Evolutionary conservation across 2,329 filamentous ascomycete species (phyloP).

Genomic region (Aotearoamyces nothofagi): DNA sequence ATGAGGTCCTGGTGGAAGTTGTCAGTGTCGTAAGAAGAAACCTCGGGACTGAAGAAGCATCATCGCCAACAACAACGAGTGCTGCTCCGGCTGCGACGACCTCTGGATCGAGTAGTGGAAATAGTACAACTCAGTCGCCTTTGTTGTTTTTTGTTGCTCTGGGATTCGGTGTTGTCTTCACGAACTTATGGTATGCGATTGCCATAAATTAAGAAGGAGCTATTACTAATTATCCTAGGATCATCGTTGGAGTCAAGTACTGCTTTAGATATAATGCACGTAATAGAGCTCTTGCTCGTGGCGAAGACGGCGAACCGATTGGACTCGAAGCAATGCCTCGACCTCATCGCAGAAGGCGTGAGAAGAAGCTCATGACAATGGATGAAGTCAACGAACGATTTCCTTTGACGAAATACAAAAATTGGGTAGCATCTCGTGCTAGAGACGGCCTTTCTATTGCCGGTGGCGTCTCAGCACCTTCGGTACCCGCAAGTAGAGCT

Average conservation of each 20-base stretch:
- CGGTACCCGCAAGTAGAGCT: conserved; percentile 55
- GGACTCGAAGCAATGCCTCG: conserved; percentile 74
- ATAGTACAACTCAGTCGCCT: conserved; percentile 50
- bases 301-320: conserved; percentile 78
- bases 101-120: conserved; percentile 21
- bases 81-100: conserved; percentile 12
- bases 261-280: conserved; percentile 97
- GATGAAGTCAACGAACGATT: conserved; percentile 98
- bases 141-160: conserved; percentile 87
- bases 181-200: conserved; percentile 77
- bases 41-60: conserved; percentile 5
- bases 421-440: conserved; percentile 74
- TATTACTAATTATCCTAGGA: conserved; percentile 43
- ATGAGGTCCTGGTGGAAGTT: conserved; percentile 14
- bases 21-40: conserved; percentile 12
- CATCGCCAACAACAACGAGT: conserved; percentile 10
- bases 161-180: conserved; percentile 96
- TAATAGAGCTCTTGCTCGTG: conserved; percentile 61
- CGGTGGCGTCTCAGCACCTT: conserved; percentile 67
- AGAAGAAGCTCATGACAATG: conserved; percentile 99
- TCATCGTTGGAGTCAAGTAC: conserved; percentile 98
- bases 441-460: conserved; percentile 69
- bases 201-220: background rate
- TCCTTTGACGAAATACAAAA: conserved; percentile 91
- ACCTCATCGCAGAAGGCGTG: conserved; percentile 71